Conservation (phyloP, 257 asterid species). For the Rhazya stricta region DNA sequence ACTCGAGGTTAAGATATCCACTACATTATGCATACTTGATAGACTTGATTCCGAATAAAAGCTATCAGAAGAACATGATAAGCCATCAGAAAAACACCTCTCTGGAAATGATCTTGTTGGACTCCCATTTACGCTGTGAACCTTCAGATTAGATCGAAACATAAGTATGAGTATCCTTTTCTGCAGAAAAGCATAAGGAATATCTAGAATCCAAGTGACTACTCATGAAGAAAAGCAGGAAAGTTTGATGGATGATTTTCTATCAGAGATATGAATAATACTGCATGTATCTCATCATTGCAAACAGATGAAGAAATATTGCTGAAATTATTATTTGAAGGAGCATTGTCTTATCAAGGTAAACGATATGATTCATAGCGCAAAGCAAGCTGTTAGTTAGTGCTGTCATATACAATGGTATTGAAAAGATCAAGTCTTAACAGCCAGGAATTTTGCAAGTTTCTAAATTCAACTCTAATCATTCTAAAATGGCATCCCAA, state of each 20-base stretch:
- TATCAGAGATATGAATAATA: neutral
- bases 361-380: neutral
- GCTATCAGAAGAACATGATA: conserved; percentile 42
- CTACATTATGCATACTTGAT: conserved; percentile 21
- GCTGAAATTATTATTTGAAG: neutral
- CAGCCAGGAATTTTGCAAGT: neutral
- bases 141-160: conserved; percentile 24
- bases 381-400: too few species aligned
- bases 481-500: neutral
- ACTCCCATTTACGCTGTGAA: conserved; percentile 38
- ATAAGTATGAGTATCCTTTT: too few species aligned
- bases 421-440: neutral
- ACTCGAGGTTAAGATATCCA: conserved; percentile 22
- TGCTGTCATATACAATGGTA: neutral
- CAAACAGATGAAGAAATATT: neutral
- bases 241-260: neutral
- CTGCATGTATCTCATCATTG: neutral
- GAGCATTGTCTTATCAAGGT: neutral
- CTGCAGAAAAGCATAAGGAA: conserved; percentile 2
- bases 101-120: conserved; percentile 37
- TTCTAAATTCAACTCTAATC: neutral
- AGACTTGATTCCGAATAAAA: conserved; percentile 33
- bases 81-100: conserved; percentile 39
- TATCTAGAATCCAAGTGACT: neutral
- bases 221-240: conserved; percentile 3